Base-by-base conservation (phyloP, 1,139 yeast species). In the Torulaspora globosa region DNA sequence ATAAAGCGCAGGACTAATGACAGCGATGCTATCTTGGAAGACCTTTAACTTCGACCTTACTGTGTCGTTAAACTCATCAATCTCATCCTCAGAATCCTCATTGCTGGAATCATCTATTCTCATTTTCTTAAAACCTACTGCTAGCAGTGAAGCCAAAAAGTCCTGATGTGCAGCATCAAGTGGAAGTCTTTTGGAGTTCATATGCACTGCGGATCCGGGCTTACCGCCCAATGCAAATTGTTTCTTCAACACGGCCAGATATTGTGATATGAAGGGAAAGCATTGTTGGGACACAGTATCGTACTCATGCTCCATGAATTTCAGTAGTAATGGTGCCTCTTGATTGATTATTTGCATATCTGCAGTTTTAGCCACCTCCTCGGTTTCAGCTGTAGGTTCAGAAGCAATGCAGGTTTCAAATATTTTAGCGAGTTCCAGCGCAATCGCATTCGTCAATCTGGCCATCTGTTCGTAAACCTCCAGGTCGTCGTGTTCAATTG, bases 281-380 rank as follows among this genome's bases (percentile, higher is more conserved):
- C 88, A 84, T 62, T 86, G 95, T 41, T 76, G 75, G 1, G 95
- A 80, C 10, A 92, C 84, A 53, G 94, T 97, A 63, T 92, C 97
- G 61, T 84, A 90, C 52, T 85, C 95, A 38, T 63, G 60, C 58
- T 86, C 85, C 58, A 92, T 74, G 53, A 84, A 87, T 48, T 75
- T 76, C 47, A 90, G 73, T 10, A 86, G 72, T 28, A 81, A 72
- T 16, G 97, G 97, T 73, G 90, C 79, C 32, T 87, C 72, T 41
- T 64, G 65, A 12, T 72, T 75, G n/a, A 80, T 64, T 24, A 88
- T 66, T 57, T 77, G 65, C 48, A 66, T 65, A 60, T 78, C 74
- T 50, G 78, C 70, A 51, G 65, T 59, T 42, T 66, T 51, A 51
- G 75, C 70, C 46, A 71, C 57, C 53, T 71, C 58, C 43, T 62